Evolutionary conservation across 495 filamentous ascomycete species (phyloP).

Genomic region (Neurospora tetrasperma): DNA sequence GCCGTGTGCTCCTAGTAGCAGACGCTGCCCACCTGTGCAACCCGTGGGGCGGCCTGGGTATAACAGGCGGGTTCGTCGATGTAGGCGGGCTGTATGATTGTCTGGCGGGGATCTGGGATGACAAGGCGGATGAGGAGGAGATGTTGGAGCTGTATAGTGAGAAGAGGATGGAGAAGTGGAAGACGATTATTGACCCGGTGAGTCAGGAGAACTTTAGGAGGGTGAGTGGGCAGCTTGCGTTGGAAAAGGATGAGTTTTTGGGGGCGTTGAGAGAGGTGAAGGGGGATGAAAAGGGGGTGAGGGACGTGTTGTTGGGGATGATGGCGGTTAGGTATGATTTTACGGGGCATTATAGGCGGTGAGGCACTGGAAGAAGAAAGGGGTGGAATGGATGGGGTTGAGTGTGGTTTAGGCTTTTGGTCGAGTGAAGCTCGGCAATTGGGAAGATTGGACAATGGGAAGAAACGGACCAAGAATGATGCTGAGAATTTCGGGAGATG

Average conservation of each 20-base stretch:
- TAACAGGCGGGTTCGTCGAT: slow-evolving; percentile 53
- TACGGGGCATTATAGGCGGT: slow-evolving; percentile 28
- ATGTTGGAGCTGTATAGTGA: slow-evolving; percentile 50
- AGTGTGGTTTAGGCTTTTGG: neutral
- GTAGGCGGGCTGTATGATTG: slow-evolving; percentile 49
- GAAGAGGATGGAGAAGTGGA: slow-evolving; percentile 45
- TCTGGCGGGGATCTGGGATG: slow-evolving; percentile 45
- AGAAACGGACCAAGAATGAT: too few relatives aligned
- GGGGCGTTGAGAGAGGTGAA: slow-evolving; percentile 27
- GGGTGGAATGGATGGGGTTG: neutral
- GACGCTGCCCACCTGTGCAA: slow-evolving; percentile 52
- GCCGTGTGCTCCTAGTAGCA: slow-evolving; percentile 46
- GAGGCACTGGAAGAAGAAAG: too few relatives aligned
- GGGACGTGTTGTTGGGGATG: slow-evolving; percentile 19
- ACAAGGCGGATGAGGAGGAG: slow-evolving; percentile 35
- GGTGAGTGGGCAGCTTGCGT: slow-evolving; percentile 23
- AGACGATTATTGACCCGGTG: slow-evolving; percentile 45
- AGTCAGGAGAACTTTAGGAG: slow-evolving; percentile 43
- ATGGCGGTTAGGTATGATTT: slow-evolving; percentile 33
- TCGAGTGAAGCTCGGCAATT: too few relatives aligned
- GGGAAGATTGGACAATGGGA: too few relatives aligned
- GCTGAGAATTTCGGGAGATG: too few relatives aligned
- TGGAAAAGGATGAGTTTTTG: slow-evolving; percentile 32
- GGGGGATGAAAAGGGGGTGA: slow-evolving; percentile 19
- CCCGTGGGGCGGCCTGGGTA: slow-evolving; percentile 48